These are phyloP conservation scores for Zygotorulaspora sp. DNA, from an alignment of 805 yeast genomes.

Conservation along the genomic window DNA sequence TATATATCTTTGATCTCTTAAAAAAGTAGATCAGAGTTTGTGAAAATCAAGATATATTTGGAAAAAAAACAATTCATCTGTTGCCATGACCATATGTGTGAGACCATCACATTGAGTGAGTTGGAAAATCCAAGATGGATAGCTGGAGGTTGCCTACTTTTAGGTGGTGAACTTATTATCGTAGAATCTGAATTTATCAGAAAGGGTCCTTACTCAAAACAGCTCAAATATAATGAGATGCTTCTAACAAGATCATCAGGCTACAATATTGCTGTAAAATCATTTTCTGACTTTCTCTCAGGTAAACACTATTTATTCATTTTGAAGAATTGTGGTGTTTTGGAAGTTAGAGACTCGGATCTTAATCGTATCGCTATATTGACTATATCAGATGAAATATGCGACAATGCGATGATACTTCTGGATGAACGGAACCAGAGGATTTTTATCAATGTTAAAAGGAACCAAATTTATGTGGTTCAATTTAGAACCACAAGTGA, in stretches of 20 bases:
- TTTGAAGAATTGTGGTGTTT: conserved; percentile 20
- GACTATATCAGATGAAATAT: conserved; percentile 8
- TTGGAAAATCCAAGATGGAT: conserved; percentile 4
- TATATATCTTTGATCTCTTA: no score
- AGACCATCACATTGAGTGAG: conserved; percentile 2
- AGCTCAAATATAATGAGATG: conserved; percentile 6
- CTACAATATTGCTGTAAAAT: conserved; percentile 16
- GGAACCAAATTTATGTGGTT: conserved; percentile 12
- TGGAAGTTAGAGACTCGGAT: conserved; percentile 14
- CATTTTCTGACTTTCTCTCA: conserved; percentile 14
- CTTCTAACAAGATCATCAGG: conserved; percentile 11
- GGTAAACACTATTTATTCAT: conserved; percentile 16
- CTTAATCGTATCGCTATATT: conserved; percentile 14
- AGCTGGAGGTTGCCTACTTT: conserved; percentile 4
- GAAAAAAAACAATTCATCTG: no score
- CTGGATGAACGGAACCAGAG: conserved; percentile 14
- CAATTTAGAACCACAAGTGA: conserved; percentile 5
- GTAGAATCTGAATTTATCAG: conserved; percentile 10
- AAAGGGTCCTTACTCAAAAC: conserved; percentile 4
- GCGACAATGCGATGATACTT: conserved; percentile 3
- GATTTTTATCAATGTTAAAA: conserved; percentile 15
- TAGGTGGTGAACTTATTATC: conserved; percentile 4
- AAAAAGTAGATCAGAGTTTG: no score
- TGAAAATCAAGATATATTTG: no score
- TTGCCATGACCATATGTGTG: conserved; percentile 3